These are phyloP conservation scores for Chaetomium olivaceum DNA, from an alignment of 2,329 filamentous ascomycete species.

Conservation along the genomic window DNA sequence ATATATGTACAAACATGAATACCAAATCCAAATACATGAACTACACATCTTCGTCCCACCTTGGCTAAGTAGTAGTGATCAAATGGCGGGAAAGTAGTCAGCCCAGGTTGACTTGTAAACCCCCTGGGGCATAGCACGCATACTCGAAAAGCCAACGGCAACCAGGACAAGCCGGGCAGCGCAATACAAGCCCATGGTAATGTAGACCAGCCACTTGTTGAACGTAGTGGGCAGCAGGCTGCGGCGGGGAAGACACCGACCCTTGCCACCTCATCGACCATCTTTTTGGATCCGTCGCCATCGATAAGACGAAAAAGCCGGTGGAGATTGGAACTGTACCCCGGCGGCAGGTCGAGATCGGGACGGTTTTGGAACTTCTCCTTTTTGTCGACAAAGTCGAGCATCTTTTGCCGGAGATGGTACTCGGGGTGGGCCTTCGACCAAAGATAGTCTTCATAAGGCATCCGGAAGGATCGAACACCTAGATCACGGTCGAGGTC, in stretches of 20 bases:
- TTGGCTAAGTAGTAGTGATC: neutral
- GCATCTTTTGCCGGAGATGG: neutral
- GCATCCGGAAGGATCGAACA: neutral
- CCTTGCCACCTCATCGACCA: constrained; percentile 11
- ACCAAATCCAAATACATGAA: no score
- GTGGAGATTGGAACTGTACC: neutral
- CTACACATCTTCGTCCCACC: no score
- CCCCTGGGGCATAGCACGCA: constrained; percentile 12
- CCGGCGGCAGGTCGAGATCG: constrained; percentile 6
- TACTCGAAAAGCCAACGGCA: constrained; percentile 2
- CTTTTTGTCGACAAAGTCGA: constrained; percentile 5
- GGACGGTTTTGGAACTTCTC: neutral
- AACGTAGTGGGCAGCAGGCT: constrained; percentile 5
- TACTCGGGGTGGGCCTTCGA: neutral
- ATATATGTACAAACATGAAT: no score
- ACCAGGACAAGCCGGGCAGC: neutral
- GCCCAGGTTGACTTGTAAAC: constrained; percentile 8
- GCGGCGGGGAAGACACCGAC: constrained; percentile 6
- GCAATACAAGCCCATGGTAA: constrained; percentile 9
- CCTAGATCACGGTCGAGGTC: neutral
- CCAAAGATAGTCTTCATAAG: neutral
- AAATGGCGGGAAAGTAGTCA: constrained; percentile 5
- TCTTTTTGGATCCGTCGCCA: constrained; percentile 9
- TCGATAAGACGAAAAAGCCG: constrained; percentile 8
- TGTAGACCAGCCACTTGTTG: constrained; percentile 5